phyloP scores from a whole-genome alignment of 176 grass and related monocot species.

The Aegilops bicornis region DNA sequence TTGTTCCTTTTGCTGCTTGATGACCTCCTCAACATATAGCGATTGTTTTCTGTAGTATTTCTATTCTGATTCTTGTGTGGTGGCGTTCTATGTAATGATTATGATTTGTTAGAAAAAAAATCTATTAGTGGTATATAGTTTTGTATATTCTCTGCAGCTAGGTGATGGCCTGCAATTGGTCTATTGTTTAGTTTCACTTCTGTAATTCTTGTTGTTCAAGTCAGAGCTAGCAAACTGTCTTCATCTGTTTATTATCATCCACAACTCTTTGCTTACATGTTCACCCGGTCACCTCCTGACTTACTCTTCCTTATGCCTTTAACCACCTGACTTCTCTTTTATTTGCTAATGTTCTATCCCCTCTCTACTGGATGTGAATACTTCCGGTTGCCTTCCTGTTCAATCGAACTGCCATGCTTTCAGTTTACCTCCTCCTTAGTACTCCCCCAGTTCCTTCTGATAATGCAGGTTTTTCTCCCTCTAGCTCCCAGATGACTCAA shows the following conservation, averaged over 20 bases:
- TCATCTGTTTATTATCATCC: background rate
- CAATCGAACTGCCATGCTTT: too few species aligned
- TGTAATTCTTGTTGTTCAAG: background rate
- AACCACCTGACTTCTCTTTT: background rate
- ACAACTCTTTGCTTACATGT: too few species aligned
- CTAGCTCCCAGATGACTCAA: too few species aligned
- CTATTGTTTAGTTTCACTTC: background rate
- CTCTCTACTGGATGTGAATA: too few species aligned
- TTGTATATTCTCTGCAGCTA: background rate
- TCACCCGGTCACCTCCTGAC: too few species aligned
- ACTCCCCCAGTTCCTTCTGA: too few species aligned
- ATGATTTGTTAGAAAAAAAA: background rate
- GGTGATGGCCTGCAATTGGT: background rate
- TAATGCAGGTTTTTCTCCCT: too few species aligned
- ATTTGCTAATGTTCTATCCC: background rate
- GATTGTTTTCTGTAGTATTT: background rate
- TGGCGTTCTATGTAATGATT: too few species aligned
- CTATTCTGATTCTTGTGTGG: too few species aligned
- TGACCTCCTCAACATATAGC: background rate
- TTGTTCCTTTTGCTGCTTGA: background rate
- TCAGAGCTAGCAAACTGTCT: background rate
- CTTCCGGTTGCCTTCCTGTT: too few species aligned
- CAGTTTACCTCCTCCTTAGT: too few species aligned
- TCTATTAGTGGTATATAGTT: background rate
- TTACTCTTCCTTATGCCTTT: background rate